Evolutionary conservation across 1,284 basidiomycete species (phyloP).

Genomic region (Veloboletus limbatus): DNA sequence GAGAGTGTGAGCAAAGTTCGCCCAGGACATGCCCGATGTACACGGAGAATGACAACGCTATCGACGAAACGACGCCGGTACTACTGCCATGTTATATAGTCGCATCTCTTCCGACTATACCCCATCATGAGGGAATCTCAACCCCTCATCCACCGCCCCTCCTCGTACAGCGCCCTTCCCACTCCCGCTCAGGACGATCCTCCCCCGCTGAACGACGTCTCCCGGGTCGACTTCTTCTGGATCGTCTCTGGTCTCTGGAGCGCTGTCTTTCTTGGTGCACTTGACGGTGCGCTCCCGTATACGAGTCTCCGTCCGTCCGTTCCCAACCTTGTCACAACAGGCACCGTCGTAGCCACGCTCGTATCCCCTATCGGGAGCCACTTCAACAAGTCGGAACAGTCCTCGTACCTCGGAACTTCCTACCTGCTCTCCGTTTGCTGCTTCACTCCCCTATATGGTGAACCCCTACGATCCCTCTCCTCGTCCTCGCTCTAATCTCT

Average conservation of each 20-base stretch:
- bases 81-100: conserved; percentile 30
- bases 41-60: conserved; percentile 33
- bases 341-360: conserved; percentile 77
- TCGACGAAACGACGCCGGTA: conserved; percentile 26
- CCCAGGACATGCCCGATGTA: conserved; percentile 23
- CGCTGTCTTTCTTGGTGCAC: conserved; percentile 75
- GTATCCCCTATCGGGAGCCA: conserved; percentile 76
- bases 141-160: conserved; percentile 23
- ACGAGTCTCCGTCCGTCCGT: not conserved
- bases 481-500: conserved; percentile 21
- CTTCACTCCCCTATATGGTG: conserved; percentile 87
- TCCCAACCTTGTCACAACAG: conserved; percentile 34
- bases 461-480: conserved; percentile 27
- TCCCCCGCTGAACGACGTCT: too few relatives aligned
- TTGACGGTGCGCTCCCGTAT: conserved; percentile 58
- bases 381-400: conserved; percentile 74
- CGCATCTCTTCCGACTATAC: conserved; percentile 1
- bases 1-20: conserved; percentile 18
- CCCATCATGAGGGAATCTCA: conserved; percentile 27
- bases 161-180: conserved; percentile 8
- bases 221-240: conserved; percentile 57
- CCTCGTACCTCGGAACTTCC: conserved; percentile 85
- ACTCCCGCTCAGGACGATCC: too few relatives aligned
- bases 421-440: conserved; percentile 88
- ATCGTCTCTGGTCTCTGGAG: conserved; percentile 75